Evolutionary conservation across 2,329 filamentous ascomycete species (phyloP), one percentile per base, ranked within the genome.

Genomic region (Fusarium udum): DNA sequence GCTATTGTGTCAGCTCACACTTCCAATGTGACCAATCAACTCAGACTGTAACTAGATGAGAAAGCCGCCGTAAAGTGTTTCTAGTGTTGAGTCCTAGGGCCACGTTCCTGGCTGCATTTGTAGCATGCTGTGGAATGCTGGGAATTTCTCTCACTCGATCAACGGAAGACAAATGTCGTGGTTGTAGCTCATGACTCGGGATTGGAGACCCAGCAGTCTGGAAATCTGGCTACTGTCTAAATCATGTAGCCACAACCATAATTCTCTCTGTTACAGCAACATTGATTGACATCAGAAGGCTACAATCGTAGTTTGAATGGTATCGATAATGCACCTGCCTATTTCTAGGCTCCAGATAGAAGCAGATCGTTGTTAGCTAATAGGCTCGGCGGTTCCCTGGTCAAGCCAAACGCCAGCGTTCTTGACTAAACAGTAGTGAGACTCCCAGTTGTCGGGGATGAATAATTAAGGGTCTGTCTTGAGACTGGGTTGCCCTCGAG

Each of bases 51-150:
- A 42, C 26, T 42, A 56, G 59, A 55, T 51, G 24, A 46, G 42
- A 64, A 67, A 46, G 52, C 32, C 42, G 55, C 61, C 53, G 45
- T 46, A 43, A 37, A 37, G 22, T 16, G 22, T 26, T 56, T 20
- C 36, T 59, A 49, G 51, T 34, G 40, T 60, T 55, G 42, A 43
- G 48, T 52, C 45, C 36, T 61, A 57, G 63, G 63, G 49, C 65
- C 73, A 68, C 61, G 67, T 73, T 75, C 68, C 68, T 77, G 68
- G 60, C 43, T 61, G 52, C 32, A 40, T 67, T 62, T 69, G 66
- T 62, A 67, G 63, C 62, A 67, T 55, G 45, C 61, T 49, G 57
- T 69, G 75, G 76, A 78, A 78, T 78, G 76, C 59, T 67, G 40
- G 40, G 42, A 57, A 78, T 75, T 78, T 74, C 69, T 63, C 53